Conservation (phyloP, 352 stramenopile genomes). For the Plasmopara muralis region DNA sequence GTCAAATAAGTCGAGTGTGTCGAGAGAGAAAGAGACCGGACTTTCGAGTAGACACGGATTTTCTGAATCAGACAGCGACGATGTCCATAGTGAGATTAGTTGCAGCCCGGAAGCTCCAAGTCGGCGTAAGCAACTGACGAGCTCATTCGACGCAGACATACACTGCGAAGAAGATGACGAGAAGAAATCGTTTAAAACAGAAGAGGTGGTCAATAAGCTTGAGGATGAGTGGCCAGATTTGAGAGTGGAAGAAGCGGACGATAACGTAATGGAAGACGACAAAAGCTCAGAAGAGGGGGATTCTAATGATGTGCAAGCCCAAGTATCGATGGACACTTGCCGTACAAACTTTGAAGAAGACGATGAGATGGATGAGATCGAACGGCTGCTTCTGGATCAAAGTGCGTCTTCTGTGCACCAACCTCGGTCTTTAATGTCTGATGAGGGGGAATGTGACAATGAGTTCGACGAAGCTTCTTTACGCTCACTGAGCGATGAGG, state of each 20-base stretch:
- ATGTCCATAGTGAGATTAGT: slow-evolving; percentile 2
- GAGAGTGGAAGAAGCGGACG: slow-evolving; percentile 3
- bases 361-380: slow-evolving; percentile 28
- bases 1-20: neutral
- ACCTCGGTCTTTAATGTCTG: neutral
- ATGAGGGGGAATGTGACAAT: slow-evolving; percentile 8
- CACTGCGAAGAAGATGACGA: slow-evolving; percentile 8
- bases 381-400: slow-evolving; percentile 20
- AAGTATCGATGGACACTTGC: neutral
- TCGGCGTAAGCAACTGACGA: slow-evolving; percentile 9
- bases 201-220: neutral
- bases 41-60: neutral
- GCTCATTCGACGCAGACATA: slow-evolving; percentile 13
- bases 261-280: slow-evolving; percentile 11
- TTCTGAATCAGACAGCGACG: neutral
- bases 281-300: slow-evolving; percentile 19
- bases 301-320: slow-evolving; percentile 8
- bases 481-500: slow-evolving; percentile 1
- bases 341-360: slow-evolving; percentile 18
- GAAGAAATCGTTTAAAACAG: neutral
- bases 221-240: slow-evolving; percentile 2
- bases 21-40: neutral
- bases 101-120: neutral
- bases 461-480: slow-evolving; percentile 13
- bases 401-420: slow-evolving; percentile 5